Base-by-base conservation (phyloP, 2,329 filamentous ascomycete genomes). In the Neoascochyta sp. region DNA sequence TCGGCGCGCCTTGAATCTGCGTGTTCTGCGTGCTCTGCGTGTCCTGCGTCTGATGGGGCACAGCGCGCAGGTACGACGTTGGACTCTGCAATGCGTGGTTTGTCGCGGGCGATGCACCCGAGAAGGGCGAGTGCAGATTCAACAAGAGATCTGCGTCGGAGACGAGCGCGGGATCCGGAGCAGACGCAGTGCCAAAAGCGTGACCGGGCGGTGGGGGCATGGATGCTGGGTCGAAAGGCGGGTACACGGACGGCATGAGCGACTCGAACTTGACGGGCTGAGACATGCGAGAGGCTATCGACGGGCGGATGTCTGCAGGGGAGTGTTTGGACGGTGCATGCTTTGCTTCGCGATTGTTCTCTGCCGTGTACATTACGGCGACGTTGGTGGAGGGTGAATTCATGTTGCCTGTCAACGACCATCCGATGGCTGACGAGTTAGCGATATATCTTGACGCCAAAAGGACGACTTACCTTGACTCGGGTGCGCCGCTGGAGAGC, bases 391-490 rank as follows among this genome's bases (percentile, higher is more conserved):
- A 88, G 1, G 86, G 83, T 3, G 86, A 92, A 52, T 93, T 87
- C 32, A 86, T 88, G 2, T 83, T 90, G 9, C 87, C 87, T 0
- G 87, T 87, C n/a, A 94, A 66, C 6, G 86, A 88, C 83, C 85
- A 93, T 1, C 86, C 87, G 36, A 93, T 86, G 1, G 78, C 75
- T 74, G 17, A 13, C 19, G 28, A 11, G 28, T 56, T 29, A 54
- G 45, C 25, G 13, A 12, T 13, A 24, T n/a, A 10, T 9, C 9
- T 15, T 28, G 12, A 4, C 19, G 5, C 11, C 22, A 5, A 13
- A 7, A 17, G 4, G 26, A 19, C 12, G 15, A 41, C 47, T 29
- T 51, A 77, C 57, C 71, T 66, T 76, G 72, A 47, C 64, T 69
- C 7, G 69, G 62, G 37, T 72, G 68, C 21, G 69, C 64, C 41